phyloP scores from a whole-genome alignment of 129 eudicot species.

The carrot (Daucus carota) region DH1_v3.0 NC_030389.2:9550001-9550500 shows the following conservation, averaged over 20 bases:
- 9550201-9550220: background rate
- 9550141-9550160: background rate
- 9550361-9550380: background rate
- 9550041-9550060: background rate
- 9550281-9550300: background rate
- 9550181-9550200: background rate
- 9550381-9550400: background rate
- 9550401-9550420: background rate
- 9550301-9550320: background rate
- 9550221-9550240: background rate
- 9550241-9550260: background rate
- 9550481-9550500: background rate
- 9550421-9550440: background rate
- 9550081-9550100: background rate
- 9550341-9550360: background rate
- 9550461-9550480: background rate
- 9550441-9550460: background rate
- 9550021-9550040: background rate
- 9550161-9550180: background rate
- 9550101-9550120: background rate
- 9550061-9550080: background rate
- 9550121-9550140: background rate
- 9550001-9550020: background rate
- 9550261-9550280: background rate
- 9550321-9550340: background rate